Percentiles rank a stretch among this genome's conserved stretches.
Evolutionary conservation across 257 asterid species (phyloP).

Genomic region (Solanum appendiculatum): DNA sequence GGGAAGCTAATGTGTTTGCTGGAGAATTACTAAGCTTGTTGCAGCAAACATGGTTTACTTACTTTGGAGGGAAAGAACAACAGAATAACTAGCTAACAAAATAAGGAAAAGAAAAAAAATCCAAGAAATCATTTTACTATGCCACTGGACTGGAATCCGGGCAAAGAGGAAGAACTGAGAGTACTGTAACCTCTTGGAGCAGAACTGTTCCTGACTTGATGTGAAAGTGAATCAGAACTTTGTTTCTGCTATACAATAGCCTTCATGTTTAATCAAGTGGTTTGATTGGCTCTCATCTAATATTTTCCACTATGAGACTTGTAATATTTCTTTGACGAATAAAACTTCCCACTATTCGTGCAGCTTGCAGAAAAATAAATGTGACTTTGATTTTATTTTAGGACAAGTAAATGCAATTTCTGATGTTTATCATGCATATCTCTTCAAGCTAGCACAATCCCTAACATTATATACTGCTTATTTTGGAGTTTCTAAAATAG

Average conservation of each 20-base stretch:
- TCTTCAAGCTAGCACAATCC: not conserved
- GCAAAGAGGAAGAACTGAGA: not conserved
- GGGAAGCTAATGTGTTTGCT: not conserved
- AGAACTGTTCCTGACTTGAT: not conserved
- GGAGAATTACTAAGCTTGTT: not conserved
- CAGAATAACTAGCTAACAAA: not conserved
- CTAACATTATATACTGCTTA: not conserved
- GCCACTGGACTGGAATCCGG: not conserved
- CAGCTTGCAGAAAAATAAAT: not conserved
- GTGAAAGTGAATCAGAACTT: not conserved
- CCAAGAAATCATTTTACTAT: not conserved
- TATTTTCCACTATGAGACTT: not conserved
- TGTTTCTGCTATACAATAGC: not conserved
- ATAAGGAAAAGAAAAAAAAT: not conserved
- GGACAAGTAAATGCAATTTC: not conserved
- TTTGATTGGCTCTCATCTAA: not conserved
- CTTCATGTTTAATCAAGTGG: not conserved
- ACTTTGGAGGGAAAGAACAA: not conserved
- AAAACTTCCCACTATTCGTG: not conserved
- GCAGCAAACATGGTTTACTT: not conserved
- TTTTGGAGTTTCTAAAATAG: not conserved
- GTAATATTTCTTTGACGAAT: not conserved
- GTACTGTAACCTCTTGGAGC: not conserved
- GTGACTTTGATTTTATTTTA: not conserved
- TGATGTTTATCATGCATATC: not conserved